Evolutionary conservation across 1,284 basidiomycete genomes (phyloP).

Genomic region (Cryptococcus jaspeensis): DNA sequence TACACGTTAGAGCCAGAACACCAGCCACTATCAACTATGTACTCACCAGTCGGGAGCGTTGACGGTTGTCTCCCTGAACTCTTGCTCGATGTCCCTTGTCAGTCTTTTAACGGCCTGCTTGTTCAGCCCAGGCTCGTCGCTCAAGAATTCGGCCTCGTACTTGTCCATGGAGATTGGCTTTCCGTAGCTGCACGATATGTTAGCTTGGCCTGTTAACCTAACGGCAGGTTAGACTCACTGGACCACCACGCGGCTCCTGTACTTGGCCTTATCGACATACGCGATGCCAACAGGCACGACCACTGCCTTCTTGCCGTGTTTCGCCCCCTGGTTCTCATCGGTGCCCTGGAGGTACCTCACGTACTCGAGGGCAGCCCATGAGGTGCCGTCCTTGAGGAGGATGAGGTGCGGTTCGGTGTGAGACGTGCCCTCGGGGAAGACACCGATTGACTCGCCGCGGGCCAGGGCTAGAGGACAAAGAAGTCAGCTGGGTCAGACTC

Average conservation of each 20-base stretch:
- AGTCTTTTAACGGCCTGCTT: conserved; percentile 83
- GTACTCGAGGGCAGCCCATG: conserved; percentile 93
- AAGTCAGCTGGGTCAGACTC: neutral
- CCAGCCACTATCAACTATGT: conserved; percentile 1
- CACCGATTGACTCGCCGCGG: conserved; percentile 73
- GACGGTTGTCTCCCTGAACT: conserved; percentile 73
- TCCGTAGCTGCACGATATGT: conserved; percentile 63
- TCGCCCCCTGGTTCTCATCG: conserved; percentile 51
- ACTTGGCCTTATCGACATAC: conserved; percentile 93
- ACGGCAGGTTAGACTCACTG: conserved; percentile 44
- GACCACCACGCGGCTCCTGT: conserved; percentile 66
- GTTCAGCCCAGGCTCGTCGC: conserved; percentile 63
- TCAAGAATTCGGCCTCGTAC: conserved; percentile 76
- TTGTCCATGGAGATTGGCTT: conserved; percentile 71
- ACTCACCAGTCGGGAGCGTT: conserved; percentile 90
- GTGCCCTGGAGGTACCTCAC: conserved; percentile 66
- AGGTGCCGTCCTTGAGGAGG: conserved; percentile 92
- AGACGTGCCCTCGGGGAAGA: conserved; percentile 84
- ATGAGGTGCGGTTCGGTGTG: conserved; percentile 84
- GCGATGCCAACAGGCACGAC: conserved; percentile 85
- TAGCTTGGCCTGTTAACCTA: neutral
- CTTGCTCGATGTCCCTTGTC: conserved; percentile 69
- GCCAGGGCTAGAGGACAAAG: conserved; percentile 58
- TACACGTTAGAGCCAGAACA: neutral
- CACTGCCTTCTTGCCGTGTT: conserved; percentile 54